Evolutionary conservation across 495 filamentous ascomycete genomes (phyloP), one percentile per base, ranked within the genome.

Genomic region (Lasiosphaeris hirsuta): DNA sequence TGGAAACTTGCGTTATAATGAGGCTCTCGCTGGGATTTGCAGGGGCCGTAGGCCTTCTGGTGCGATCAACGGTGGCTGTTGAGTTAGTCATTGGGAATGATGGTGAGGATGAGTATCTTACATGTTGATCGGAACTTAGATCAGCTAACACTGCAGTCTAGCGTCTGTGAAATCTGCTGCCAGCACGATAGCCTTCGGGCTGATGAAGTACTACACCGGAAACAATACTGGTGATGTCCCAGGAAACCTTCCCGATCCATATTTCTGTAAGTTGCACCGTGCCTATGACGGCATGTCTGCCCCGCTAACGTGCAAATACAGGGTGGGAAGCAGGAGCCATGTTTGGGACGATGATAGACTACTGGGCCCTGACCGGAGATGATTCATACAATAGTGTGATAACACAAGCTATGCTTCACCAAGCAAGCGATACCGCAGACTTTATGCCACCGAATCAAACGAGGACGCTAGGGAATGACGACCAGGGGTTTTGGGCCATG

Each of bases 401-500:
- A 1, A 80, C 63, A 4, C 82, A 90, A 58, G 91, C 79, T 0
- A 64, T 96, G 51, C 62, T 87, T 2, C 87, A 82, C 68, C 92
- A 96, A 69, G 81, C 79, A 13, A 86, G 88, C 10, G 77, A 81
- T 10, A 77, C 86, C 40, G 69, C 74, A 9, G 81, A 91, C 54
- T 94, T 84, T 67, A 90, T 92, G 88, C 89, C 92, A 0, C 70
- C 73, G 10, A 96, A 96, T 68, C 90, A 96, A 63, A 88, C 87
- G 19, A 80, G 84, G 56, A 85, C 86, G 0, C 71, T 81, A 50
- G 89, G 90, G 49, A 95, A 95, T 69, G 90, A 95, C 62, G 90
- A 95, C 66, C 90, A 94, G 65, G 85, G 80, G 0, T 96, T 96
- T 65, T 96, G 90, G 90, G 90, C 78, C 34, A 85, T 95, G 69